A percentile compares a stretch with the other conserved stretches of the same genome.
Conservation (phyloP, 2,329 filamentous ascomycete species). For the Paraphaeosphaeria minitans region DNA sequence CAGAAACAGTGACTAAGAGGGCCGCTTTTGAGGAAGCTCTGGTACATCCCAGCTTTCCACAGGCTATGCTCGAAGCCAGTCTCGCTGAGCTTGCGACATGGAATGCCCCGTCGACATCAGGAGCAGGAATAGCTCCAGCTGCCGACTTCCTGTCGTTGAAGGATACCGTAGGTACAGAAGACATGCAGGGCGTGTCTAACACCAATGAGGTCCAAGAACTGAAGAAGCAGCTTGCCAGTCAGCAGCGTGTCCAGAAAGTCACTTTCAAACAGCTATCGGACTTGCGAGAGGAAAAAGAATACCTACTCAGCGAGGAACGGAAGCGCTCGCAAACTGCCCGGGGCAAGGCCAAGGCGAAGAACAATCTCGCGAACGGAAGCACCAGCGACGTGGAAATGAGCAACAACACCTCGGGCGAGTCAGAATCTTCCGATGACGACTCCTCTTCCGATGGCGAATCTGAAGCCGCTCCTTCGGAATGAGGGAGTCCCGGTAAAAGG, state of each 20-base stretch:
- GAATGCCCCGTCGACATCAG: constrained; percentile 28
- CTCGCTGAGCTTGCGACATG: constrained; percentile 43
- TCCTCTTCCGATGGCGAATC: not conserved
- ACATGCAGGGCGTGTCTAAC: constrained; percentile 12
- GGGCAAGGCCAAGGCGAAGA: constrained; percentile 26
- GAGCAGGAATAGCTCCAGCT: constrained; percentile 18
- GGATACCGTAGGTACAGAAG: constrained; percentile 8
- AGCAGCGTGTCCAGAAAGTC: constrained; percentile 53
- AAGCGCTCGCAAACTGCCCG: constrained; percentile 31
- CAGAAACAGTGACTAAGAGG: constrained; percentile 24
- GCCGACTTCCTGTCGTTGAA: constrained; percentile 44
- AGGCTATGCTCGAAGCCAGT: constrained; percentile 46
- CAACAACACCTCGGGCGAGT: constrained; percentile 16
- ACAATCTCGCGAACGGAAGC: constrained; percentile 26
- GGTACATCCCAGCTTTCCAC: constrained; percentile 50
- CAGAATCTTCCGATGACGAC: constrained; percentile 13
- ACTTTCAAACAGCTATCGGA: constrained; percentile 53
- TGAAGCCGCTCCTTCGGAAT: constrained; percentile 9
- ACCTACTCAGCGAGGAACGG: constrained; percentile 39
- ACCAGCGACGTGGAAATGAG: constrained; percentile 40
- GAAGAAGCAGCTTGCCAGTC: constrained; percentile 48
- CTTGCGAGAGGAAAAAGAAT: constrained; percentile 49
- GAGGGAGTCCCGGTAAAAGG: constrained; percentile 3
- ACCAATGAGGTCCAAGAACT: constrained; percentile 42
- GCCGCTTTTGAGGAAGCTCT: constrained; percentile 49